A percentile compares a stretch with the other conserved stretches of the same genome.
These are phyloP conservation scores for Spathaspora arborariae DNA, from an alignment of 805 yeast species.

Conservation along the genomic window DNA sequence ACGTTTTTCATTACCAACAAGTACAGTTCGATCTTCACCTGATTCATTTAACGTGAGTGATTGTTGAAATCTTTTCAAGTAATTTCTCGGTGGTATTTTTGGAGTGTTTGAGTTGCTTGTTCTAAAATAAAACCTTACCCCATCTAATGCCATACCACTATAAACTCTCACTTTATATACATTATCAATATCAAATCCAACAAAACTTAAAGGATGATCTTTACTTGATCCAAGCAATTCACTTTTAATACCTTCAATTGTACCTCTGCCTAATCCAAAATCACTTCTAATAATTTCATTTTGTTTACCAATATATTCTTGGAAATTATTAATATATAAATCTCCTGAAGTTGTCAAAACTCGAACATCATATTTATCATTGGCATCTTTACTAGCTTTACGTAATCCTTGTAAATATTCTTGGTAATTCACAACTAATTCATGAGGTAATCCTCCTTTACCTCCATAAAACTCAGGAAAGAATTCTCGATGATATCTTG, in stretches of 20 bases:
- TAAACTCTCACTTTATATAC: constrained; percentile 59
- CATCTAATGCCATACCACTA: constrained; percentile 80
- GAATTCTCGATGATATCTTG: constrained; percentile 58
- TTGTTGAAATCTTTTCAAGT: constrained; percentile 22
- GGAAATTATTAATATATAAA: constrained; percentile 52
- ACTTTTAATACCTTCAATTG: constrained; percentile 36
- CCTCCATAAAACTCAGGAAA: constrained; percentile 57
- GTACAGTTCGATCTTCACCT: constrained; percentile 8
- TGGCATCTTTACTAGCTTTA: constrained; percentile 11
- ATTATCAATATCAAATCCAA: constrained; percentile 32
- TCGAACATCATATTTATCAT: constrained; percentile 44
- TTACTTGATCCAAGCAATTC: constrained; percentile 25
- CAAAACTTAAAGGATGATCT: constrained; percentile 17
- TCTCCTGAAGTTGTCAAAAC: constrained; percentile 60
- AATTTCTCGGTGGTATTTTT: constrained; percentile 46
- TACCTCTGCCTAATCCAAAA: constrained; percentile 42
- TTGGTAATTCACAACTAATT: constrained; percentile 45
- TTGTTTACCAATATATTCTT: constrained; percentile 13
- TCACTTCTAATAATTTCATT: constrained; percentile 24
- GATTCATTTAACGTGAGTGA: not conserved
- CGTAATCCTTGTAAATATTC: constrained; percentile 24
- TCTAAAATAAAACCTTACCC: constrained; percentile 51
- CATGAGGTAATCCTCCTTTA: constrained; percentile 54
- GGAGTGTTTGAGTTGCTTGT: constrained; percentile 21
- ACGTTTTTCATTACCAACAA: constrained; percentile 51